Conservation (phyloP, 2,329 filamentous ascomycete species). For the Aspergillus sp. region DNA sequence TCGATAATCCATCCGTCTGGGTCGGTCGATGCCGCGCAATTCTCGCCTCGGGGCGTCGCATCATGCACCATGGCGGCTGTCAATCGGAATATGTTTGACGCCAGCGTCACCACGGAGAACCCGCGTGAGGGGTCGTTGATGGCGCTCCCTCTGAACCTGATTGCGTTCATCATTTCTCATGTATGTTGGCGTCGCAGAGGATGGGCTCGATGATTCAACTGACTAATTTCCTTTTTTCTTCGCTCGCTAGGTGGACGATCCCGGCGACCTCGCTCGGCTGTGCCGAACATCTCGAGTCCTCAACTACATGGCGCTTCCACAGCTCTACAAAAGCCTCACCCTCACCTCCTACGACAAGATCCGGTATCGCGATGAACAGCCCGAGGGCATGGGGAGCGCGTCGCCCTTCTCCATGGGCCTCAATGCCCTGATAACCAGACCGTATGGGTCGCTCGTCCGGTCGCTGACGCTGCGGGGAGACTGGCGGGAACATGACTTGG, state of each 20-base stretch:
- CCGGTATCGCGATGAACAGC: conserved; percentile 55
- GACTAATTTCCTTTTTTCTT: neutral
- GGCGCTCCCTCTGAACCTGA: conserved; percentile 55
- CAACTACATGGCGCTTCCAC: conserved; percentile 63
- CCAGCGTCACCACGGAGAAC: conserved; percentile 28
- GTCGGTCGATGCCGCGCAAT: conserved; percentile 26
- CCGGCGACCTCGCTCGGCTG: conserved; percentile 56
- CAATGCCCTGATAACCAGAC: conserved; percentile 59
- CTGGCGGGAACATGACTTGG: conserved; percentile 56
- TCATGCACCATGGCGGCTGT: conserved; percentile 43
- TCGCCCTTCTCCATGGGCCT: conserved; percentile 63
- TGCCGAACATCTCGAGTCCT: conserved; percentile 60
- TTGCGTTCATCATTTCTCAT: conserved; percentile 56
- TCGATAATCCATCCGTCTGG: conserved; percentile 6
- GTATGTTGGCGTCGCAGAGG: conserved; percentile 37
- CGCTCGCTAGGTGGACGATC: conserved; percentile 52
- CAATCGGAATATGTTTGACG: conserved; percentile 43
- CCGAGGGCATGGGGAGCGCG: conserved; percentile 60
- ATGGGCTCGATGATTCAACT: neutral
- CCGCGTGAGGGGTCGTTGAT: conserved; percentile 32
- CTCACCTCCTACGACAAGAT: conserved; percentile 59
- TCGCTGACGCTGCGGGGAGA: conserved; percentile 53
- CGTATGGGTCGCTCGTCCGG: conserved; percentile 52
- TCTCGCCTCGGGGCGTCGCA: conserved; percentile 28
- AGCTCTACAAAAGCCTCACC: conserved; percentile 56